phyloP scores from a whole-genome alignment of 2,329 filamentous ascomycete genomes.

The Fusarium lateritium region DNA sequence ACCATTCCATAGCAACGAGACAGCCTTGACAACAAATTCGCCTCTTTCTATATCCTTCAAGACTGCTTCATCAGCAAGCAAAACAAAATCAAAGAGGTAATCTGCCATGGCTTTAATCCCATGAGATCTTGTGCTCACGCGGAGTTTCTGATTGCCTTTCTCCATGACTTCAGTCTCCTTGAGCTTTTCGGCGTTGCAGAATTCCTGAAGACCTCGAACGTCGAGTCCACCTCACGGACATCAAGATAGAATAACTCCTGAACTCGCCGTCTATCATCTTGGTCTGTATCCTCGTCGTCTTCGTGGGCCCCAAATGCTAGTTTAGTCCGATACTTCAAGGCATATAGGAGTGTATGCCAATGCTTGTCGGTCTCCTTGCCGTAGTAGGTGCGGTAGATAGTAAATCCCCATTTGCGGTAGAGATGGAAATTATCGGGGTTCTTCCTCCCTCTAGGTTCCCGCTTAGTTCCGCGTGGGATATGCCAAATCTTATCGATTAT shows the following conservation, averaged over 20 bases:
- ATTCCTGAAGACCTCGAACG: too few relatives aligned
- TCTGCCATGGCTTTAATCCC: not conserved
- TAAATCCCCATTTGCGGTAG: conserved; percentile 24
- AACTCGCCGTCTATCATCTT: not conserved
- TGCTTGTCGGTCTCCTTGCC: conserved; percentile 4
- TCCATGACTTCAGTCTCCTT: accelerated
- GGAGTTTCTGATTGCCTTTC: accelerated
- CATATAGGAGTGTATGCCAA: conserved; percentile 12
- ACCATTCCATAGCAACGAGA: not conserved
- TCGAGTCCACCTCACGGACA: not conserved
- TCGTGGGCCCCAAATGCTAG: conserved; percentile 10
- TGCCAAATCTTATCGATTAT: too few relatives aligned
- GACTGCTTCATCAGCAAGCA: conserved; percentile 18
- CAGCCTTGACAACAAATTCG: conserved; percentile 1
- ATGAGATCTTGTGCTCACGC: not conserved
- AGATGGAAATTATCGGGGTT: conserved; percentile 20
- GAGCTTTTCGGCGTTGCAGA: too few relatives aligned
- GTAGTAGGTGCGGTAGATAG: conserved; percentile 25
- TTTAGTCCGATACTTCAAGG: conserved; percentile 8
- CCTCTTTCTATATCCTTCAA: conserved; percentile 7
- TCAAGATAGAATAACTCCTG: conserved; percentile 16
- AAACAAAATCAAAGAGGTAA: not conserved
- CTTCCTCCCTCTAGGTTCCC: too few relatives aligned
- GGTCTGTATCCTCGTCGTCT: too few relatives aligned
- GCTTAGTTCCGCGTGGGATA: too few relatives aligned